These are phyloP conservation scores for Balakata baccata DNA, from an alignment of 345 rosid species.

Conservation along the genomic window DNA sequence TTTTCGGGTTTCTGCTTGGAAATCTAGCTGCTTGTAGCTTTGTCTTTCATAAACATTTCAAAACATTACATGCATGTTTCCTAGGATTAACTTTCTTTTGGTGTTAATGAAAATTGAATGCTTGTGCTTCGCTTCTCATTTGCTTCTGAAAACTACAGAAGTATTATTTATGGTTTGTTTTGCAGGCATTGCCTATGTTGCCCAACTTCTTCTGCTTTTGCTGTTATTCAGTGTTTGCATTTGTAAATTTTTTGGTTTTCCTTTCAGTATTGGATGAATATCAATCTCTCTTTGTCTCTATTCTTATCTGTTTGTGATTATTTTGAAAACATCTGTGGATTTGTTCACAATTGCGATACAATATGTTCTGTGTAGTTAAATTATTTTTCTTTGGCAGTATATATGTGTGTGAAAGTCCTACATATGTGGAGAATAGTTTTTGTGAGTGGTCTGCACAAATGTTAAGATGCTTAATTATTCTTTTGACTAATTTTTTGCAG, in stretches of 20 bases:
- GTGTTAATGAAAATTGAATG: not conserved
- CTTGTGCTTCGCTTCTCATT: not conserved
- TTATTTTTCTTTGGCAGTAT: not conserved
- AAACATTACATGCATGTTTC: not conserved
- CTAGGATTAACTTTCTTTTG: not conserved
- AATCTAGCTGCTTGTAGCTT: not conserved
- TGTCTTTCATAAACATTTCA: not conserved
- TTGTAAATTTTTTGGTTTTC: not conserved
- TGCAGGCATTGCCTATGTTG: not conserved
- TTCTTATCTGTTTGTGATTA: not conserved
- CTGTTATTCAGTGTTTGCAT: not conserved
- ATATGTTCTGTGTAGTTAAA: not conserved
- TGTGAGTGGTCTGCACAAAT: not conserved
- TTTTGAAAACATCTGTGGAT: not conserved
- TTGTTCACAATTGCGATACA: not conserved
- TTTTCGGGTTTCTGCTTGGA: not conserved
- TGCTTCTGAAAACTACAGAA: not conserved
- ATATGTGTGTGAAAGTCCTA: not conserved
- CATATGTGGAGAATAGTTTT: not conserved
- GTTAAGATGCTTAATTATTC: not conserved
- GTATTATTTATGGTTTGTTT: not conserved
- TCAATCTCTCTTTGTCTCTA: not conserved
- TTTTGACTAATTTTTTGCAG: slow-evolving; percentile 44
- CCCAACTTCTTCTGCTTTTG: not conserved
- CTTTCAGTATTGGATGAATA: not conserved